Percentiles rank a stretch among this genome's conserved stretches.
These are phyloP conservation scores for Pyrrhoderma lamaoense DNA, from an alignment of 1,284 basidiomycete genomes.

Conservation along the genomic window DNA sequence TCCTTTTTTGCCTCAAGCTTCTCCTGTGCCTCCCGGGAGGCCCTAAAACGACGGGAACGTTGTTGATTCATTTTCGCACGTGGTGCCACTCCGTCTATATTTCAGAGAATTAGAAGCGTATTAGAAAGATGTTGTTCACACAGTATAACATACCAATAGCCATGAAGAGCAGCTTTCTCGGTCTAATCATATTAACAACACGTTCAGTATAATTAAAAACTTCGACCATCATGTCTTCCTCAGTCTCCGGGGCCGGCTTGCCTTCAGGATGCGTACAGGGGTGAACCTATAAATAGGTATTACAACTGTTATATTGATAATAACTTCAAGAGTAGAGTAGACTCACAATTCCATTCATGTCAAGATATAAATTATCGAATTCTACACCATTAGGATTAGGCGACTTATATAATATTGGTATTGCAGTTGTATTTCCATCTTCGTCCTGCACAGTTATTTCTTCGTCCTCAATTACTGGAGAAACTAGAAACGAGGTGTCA, in stretches of 20 bases:
- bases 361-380: constrained; percentile 93
- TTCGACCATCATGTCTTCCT: constrained; percentile 99
- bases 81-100: constrained; percentile 88
- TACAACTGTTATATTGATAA: constrained; percentile 6
- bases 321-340: constrained; percentile 11
- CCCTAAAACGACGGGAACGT: constrained; percentile 90
- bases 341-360: constrained; percentile 85
- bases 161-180: constrained; percentile 95
- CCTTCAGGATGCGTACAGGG: constrained; percentile 99
- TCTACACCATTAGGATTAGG: constrained; percentile 96
- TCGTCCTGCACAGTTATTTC: constrained; percentile 61
- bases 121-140: constrained; percentile 7
- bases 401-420: constrained; percentile 77
- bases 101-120: constrained; percentile 8
- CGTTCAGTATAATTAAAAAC: constrained; percentile 96
- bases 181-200: constrained; percentile 95
- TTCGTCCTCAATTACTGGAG: constrained; percentile 78
- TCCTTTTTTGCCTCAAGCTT: constrained; percentile 84
- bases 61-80: constrained; percentile 99
- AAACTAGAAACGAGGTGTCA: constrained; percentile 38
- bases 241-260: constrained; percentile 93
- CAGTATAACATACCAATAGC: constrained; percentile 69
- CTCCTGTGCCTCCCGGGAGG: constrained; percentile 91
- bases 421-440: constrained; percentile 58
- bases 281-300: constrained; percentile 61